Evolutionary conservation across 1,139 yeast genomes (phyloP).

Genomic region (Eremothecium cymbalariae): DNA sequence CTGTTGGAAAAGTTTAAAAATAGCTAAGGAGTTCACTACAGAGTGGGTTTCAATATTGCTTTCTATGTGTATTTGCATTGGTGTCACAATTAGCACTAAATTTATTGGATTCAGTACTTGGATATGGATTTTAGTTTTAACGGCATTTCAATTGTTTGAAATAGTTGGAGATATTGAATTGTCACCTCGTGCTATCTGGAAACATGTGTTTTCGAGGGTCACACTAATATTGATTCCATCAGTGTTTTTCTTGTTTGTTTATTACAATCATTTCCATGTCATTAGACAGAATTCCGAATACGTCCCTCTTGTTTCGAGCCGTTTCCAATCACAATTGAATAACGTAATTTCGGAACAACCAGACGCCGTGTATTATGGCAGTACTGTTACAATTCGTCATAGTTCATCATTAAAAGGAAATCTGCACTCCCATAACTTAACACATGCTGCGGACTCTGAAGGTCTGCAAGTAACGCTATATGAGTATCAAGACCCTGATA

Average conservation of each 20-base stretch:
- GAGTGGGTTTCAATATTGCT: conserved; percentile 41
- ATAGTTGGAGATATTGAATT: conserved; percentile 49
- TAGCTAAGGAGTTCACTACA: conserved; percentile 33
- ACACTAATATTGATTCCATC: conserved; percentile 43
- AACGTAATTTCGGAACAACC: conserved; percentile 32
- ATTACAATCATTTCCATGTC: conserved; percentile 43
- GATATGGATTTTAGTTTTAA: conserved; percentile 42
- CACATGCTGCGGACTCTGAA: conserved; percentile 46
- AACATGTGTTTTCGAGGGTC: conserved; percentile 33
- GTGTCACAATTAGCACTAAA: conserved; percentile 46
- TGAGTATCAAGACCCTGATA: conserved; percentile 44
- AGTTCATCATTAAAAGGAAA: conserved; percentile 49
- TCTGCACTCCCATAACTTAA: conserved; percentile 55
- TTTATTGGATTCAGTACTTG: conserved; percentile 48
- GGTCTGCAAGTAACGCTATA: conserved; percentile 66
- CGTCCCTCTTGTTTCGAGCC: conserved; percentile 41
- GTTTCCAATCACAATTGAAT: conserved; percentile 46
- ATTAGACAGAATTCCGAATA: conserved; percentile 42
- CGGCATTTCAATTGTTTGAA: conserved; percentile 45
- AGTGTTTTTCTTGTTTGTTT: conserved; percentile 40
- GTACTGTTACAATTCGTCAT: conserved; percentile 61
- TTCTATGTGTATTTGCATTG: conserved; percentile 44
- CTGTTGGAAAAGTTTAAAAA: conserved; percentile 39
- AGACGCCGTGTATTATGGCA: conserved; percentile 54
- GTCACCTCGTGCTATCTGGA: conserved; percentile 29